Evolutionary conservation across 129 eudicot genomes (phyloP), one percentile per base, ranked within the genome.

Genomic region (Chrysanthemum lavandulifolium): DNA sequence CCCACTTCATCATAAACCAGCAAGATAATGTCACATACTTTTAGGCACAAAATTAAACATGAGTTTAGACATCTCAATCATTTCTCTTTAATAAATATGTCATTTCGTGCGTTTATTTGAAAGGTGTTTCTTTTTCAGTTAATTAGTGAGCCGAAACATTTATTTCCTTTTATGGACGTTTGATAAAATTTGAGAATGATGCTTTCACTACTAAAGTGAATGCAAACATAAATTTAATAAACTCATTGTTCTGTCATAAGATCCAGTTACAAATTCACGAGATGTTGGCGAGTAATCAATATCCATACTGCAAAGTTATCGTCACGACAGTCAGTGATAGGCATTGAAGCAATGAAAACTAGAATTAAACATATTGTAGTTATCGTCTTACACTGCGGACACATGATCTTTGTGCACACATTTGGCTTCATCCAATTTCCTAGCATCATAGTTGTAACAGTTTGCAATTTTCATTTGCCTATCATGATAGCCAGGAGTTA

Each of bases 281-380:
- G 97, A 97, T 27, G 97, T 94, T 63, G 97, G 97, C 58, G 98
- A 94, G 69, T 94, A 90, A 85, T 94, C 98, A 75, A 94, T 94
- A 79, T 94, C 97, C 98, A 94, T 86, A 45, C 98, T 94, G 87
- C 67, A 78, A 50, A 80, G 6, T 48, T 59, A 65, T 14, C 18
- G 56, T 33, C 40, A 33, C 0, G 15, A 47, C 21, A 16, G 68
- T 59, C 18, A 74, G 55, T 50, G 59, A 59, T 45, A 13, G 18
- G 15, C 16, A 40, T 43, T 21, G 5, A 64, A 78, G 11, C 47
- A 54, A 59, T 54, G 10, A n/a, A 40, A 36, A 36, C 43, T 45
- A 18, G 14, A 5, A 53, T 45, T 43, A 36, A 1, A 18, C 29
- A 53, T 13, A 43, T 2, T 14, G 64, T 43, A 50, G 51, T 14